Evolutionary conservation across 2,329 filamentous ascomycete genomes (phyloP), one percentile per base, ranked within the genome.

Genomic region (Helotiales sp.): DNA sequence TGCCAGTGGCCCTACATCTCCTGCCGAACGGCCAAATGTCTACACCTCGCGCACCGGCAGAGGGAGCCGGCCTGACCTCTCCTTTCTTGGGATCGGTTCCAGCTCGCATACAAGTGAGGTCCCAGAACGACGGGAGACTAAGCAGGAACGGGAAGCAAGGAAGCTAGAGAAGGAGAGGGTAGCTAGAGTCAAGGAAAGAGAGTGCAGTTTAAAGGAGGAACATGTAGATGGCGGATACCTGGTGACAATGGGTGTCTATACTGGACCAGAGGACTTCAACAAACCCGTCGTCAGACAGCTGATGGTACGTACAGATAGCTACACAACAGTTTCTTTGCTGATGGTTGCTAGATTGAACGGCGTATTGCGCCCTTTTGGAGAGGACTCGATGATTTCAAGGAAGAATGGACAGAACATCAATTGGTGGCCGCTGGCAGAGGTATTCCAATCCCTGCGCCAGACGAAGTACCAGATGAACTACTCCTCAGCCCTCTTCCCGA

Each of bases 321-420:
- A 29, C 31, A 34, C 10, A 40, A 2, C 31, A 3, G 25, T 10
- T 33, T 30, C 36, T 31, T 54, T 58, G 52, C 61, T 70, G 38
- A 68, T 53, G 51, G 17, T 55, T 65, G 60, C 44, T 62, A 98
- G 93, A 92, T 99, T 71, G 95, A 99, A 75, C 84, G 95, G 66
- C 87, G 89, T 61, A 76, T 99, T 61, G 95, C 95, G 40, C 95
- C 95, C 0, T 99, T 99, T 73, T 99, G 93, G 92, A 88, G 89
- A 70, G 95, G 95, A 5, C 78, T 99, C 3, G 88, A 96, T 63
- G 93, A 98, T 72, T 91, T 95, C 73, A 88, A 87, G 15, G 84
- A 90, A 22, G 89, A 85, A 52, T 99, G 95, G 95, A 89, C 91
- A 12, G 95, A 99, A 70, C 87, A 95, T 73, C 95, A 99, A 74